Base-by-base conservation (phyloP, 768 basidiomycete species). In the Sporobolomyces phaffii region DNA sequence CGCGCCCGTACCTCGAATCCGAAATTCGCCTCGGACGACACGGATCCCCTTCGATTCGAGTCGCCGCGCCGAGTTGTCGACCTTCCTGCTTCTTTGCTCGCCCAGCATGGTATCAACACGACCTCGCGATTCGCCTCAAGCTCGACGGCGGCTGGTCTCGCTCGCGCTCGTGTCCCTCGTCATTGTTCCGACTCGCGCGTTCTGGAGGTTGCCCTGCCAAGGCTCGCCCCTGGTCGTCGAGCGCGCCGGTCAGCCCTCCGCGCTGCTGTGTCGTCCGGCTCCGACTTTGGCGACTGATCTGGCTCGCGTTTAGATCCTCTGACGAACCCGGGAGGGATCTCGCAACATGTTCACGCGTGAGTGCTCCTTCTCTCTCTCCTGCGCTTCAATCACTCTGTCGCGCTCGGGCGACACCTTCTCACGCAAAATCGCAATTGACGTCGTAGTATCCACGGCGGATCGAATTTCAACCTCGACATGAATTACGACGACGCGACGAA, bases 381-480 rank as follows among this genome's bases (percentile, higher is more conserved):
- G 17, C 34, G 5, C n/a, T 11, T 6, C 34, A 5, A 52, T 36
- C 29, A n/a, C n/a, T n/a, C n/a, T n/a, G n/a, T n/a, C 10, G 11
- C 13, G 51, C 11, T 50, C 10, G 20, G 13, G 11, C 13, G 13
- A 44, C 10, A 11, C 14, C 22, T 14, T 26, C 13, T n/a, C n/a
- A n/a, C n/a, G n/a, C n/a, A n/a, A n/a, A n/a, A n/a, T n/a, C n/a
- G n/a, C 22, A n/a, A 24, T 33, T 22, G 26, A 14, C 28, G 31
- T 44, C 24, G 9, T 38, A 58, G 49, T 2, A 62, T 62, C 15
- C 36, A 44, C 8, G 66, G 66, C 33, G 66, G 61, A 1, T 40
- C 41, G 15, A 53, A 48, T 34, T 68, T 68, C 61, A 68, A 68
- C 38, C 66, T 68, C 50, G 61, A 62, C 34, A 34, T 68, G 34